Evolutionary conservation across 768 basidiomycete species (phyloP), one percentile per base, ranked within the genome.

Genomic region (Phlegmacium glaucopus): DNA sequence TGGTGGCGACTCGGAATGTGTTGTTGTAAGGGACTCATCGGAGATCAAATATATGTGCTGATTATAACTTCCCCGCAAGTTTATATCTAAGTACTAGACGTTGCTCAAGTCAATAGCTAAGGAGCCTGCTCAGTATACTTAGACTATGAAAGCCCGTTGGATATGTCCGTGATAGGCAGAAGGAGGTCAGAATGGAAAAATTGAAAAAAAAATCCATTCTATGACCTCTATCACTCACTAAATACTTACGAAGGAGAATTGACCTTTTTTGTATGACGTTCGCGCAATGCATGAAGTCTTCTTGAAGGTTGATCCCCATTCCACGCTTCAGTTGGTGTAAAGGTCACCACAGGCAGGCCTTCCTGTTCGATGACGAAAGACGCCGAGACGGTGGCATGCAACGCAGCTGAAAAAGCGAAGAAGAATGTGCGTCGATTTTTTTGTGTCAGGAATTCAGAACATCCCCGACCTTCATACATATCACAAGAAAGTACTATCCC

Each of bases 321-420:
- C 90, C 90, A 93, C 9, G 72, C 73, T 39, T 56, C 51, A 12
- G 57, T 54, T 40, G 58, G 55, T 25, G 61, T 48, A 27, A 57
- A 50, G 15, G 72, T 71, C 18, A 88, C 49, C 6, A 48, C 50
- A 7, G 92, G 92, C 47, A 94, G 64, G 5, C 91, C 90, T 56
- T 71, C 72, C 60, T 94, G 92, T 65, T 95, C 90, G 41, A 95
- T 85, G 32, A 73, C 72, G 56, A 84, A 93, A 1, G 89, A 90
- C 5, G 93, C 87, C 2, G 90, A 87, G 6, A 94, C 80, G 1
- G 87, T 76, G 2, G 80, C 92, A 56, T 87, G 80, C n/a, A 87
- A 68, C 1, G 75, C 68, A 18, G 90, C 93, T 87, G 60, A 51
- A 9, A 26, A 35, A 36, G 32, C n/a, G 15, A 35, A 16, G n/a